Evolutionary conservation across 768 basidiomycete genomes (phyloP).

Genomic region (Collybia sp.): DNA sequence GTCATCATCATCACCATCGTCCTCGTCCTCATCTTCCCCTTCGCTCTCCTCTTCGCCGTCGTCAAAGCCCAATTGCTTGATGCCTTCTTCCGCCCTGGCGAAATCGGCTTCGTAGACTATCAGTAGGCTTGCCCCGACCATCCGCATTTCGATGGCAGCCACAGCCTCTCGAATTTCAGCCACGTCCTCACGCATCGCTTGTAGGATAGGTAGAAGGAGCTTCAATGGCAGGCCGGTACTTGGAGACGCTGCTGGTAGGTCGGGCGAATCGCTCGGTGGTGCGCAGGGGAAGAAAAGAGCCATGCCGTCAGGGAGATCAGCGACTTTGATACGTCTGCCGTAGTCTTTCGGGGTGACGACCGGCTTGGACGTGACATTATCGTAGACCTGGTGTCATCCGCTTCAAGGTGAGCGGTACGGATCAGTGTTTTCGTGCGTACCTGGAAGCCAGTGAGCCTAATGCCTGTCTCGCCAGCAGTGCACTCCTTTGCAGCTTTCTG

Average conservation of each 20-base stretch:
- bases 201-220: constrained; percentile 54
- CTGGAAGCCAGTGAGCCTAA: constrained; percentile 88
- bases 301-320: constrained; percentile 74
- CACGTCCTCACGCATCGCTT: constrained; percentile 47
- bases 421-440: constrained; percentile 34
- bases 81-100: constrained; percentile 32
- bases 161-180: constrained; percentile 47
- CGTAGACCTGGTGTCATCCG: constrained; percentile 54
- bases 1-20: constrained; percentile 26
- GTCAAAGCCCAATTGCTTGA: constrained; percentile 23
- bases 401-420: neutral
- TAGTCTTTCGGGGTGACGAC: constrained; percentile 68
- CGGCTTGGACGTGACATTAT: constrained; percentile 48
- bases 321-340: constrained; percentile 67
- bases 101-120: constrained; percentile 67
- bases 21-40: constrained; percentile 19
- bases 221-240: constrained; percentile 50
- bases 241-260: constrained; percentile 6
- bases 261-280: constrained; percentile 8
- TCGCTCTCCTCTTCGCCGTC: constrained; percentile 10
- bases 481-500: constrained; percentile 59
- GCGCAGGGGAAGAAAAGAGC: constrained; percentile 71
- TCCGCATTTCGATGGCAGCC: constrained; percentile 58
- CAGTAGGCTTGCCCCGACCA: constrained; percentile 80
- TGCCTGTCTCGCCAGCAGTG: constrained; percentile 71